Conservation (phyloP, 2,329 filamentous ascomycete species). For the Hyphodiscus sp. region DNA sequence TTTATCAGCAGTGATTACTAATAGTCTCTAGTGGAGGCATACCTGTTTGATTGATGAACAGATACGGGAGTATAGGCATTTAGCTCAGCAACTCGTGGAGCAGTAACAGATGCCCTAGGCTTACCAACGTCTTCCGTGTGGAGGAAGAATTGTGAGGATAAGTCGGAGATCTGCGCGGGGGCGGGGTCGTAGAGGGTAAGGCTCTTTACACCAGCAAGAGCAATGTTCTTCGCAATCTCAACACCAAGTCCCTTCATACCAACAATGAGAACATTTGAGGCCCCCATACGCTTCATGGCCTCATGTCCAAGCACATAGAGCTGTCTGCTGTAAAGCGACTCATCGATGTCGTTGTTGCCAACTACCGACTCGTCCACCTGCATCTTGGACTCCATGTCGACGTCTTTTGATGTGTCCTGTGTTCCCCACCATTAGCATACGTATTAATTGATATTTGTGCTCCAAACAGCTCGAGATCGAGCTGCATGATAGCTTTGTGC, state of each 20-base stretch:
- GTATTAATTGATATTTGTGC: not conserved
- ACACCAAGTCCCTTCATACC: slow-evolving; percentile 92
- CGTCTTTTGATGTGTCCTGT: slow-evolving; percentile 43
- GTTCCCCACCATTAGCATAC: slow-evolving; percentile 1
- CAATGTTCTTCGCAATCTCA: slow-evolving; percentile 98
- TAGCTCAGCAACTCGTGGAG: slow-evolving; percentile 83
- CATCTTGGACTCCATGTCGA: slow-evolving; percentile 58
- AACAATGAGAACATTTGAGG: slow-evolving; percentile 87
- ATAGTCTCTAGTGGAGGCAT: slow-evolving; percentile 15
- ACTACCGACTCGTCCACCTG: slow-evolving; percentile 57
- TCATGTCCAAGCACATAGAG: slow-evolving; percentile 66
- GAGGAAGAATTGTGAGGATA: slow-evolving; percentile 97
- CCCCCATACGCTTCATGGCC: slow-evolving; percentile 98
- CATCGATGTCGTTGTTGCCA: slow-evolving; percentile 57
- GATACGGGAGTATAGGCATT: slow-evolving; percentile 93
- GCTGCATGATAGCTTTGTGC: slow-evolving; percentile 1
- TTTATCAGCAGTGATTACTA: slow-evolving; percentile 12
- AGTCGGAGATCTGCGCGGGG: slow-evolving; percentile 75
- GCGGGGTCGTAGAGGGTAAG: slow-evolving; percentile 87
- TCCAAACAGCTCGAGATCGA: slow-evolving; percentile 1
- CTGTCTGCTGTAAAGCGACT: slow-evolving; percentile 68
- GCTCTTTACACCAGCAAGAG: slow-evolving; percentile 95
- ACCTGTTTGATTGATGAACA: slow-evolving; percentile 59
- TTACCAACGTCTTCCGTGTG: slow-evolving; percentile 84
- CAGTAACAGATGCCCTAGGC: slow-evolving; percentile 79